Conservation (phyloP, 805 yeast species). For the Myxozyma nipponensis region DNA sequence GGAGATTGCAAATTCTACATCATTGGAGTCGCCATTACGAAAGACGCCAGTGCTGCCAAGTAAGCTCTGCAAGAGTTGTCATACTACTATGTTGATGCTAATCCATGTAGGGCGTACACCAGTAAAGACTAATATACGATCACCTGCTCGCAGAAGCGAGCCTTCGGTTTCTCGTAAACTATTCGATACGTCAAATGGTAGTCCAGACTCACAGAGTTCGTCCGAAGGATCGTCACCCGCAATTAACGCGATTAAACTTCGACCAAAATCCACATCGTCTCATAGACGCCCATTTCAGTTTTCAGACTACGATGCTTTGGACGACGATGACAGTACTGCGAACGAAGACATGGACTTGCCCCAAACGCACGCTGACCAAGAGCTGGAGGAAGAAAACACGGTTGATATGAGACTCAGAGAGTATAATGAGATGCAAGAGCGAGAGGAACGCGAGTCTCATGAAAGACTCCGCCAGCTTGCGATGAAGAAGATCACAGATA, state of each 20-base stretch:
- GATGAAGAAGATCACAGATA: neutral
- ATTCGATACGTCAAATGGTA: neutral
- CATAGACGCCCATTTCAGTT: constrained; percentile 3
- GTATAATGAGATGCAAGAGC: constrained; percentile 19
- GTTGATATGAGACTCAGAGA: constrained; percentile 11
- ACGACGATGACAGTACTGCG: constrained; percentile 2
- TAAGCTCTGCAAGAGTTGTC: neutral
- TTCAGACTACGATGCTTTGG: neutral
- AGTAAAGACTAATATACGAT: constrained; percentile 25
- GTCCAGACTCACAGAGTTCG: neutral
- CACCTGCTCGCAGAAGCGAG: constrained; percentile 24
- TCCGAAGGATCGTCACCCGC: neutral
- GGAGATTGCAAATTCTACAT: constrained; percentile 16
- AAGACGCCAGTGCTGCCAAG: constrained; percentile 4
- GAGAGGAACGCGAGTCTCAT: constrained; percentile 20
- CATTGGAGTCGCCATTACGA: constrained; percentile 1
- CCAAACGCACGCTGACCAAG: constrained; percentile 1
- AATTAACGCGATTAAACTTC: neutral
- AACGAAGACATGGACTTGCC: neutral
- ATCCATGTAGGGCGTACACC: constrained; percentile 20
- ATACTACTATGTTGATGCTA: neutral
- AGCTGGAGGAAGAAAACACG: constrained; percentile 8
- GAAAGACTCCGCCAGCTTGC: constrained; percentile 4
- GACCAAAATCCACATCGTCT: neutral
- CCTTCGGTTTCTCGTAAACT: constrained; percentile 14